Base-by-base conservation (phyloP, 1,139 yeast species). In the Wickerhamiella infanticola region DNA sequence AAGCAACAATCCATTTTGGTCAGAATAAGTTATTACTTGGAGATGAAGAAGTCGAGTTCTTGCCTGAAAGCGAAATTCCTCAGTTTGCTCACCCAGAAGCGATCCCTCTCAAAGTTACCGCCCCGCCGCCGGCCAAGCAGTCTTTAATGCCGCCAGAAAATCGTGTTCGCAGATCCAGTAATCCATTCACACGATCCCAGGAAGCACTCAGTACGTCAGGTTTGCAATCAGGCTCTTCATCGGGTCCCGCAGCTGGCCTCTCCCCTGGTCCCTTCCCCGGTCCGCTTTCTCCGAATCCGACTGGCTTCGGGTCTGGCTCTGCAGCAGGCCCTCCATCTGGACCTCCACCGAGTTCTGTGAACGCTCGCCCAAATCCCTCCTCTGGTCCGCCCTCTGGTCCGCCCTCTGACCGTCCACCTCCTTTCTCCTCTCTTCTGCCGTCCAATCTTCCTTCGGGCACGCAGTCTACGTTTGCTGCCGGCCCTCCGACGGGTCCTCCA, bases 1-100 rank as follows among this genome's bases (percentile, higher is more conserved):
- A 79, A 56, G 94, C 95, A 45, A 67, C 72, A 35, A 77, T 90
- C 47, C 95, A 93, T 61, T 68, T 90, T 55, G 73, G 72, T 42
- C 68, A 68, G 45, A 80, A 83, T 56, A 73, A 72, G n/a, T 68
- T 93, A 49, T 70, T 73, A 2, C 76, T 90, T 46, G 95, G 93
- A 11, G 77, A 75, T 48, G 70, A 74, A 27, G 80, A 77, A 53
- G 76, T 94, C 0, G 71, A 71, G 39, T 90, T 90, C 56, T 65
- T 90, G 50, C 67, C 75, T 11, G 96, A 86, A 54, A 63, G 73
- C 29, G 95, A 84, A 50, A 75, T 83, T 40, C 81, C 86, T 31
- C 58, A 53, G 50, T 48, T 40, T 44, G 4, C 29, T 1, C 13
- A 7, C 9, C 7, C 9, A 7, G 33, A 11, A 7, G 33, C 33